These are phyloP conservation scores for Verticillium dahliae DNA, from an alignment of 2,329 filamentous ascomycete species.

Conservation along the genomic window DNA sequence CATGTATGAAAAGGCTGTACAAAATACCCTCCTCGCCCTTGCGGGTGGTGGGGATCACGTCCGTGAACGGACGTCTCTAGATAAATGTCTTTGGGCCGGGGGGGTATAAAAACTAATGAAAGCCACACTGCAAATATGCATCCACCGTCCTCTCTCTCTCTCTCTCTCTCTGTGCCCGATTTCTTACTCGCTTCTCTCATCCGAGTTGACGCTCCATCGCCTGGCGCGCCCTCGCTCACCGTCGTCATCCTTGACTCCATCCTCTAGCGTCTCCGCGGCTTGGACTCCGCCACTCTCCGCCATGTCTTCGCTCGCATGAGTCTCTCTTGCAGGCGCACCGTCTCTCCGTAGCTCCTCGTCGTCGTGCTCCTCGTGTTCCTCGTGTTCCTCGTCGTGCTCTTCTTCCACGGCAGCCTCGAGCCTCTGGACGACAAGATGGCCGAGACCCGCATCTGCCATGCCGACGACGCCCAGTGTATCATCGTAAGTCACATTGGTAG, in stretches of 20 bases:
- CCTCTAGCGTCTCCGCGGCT: not conserved
- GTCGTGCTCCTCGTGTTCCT: conserved; percentile 7
- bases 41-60: not conserved
- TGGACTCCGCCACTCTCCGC: not conserved
- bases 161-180: no score
- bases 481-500: conserved; percentile 30
- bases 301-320: not conserved
- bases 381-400: conserved; percentile 6
- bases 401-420: conserved; percentile 11
- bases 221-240: not conserved
- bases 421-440: not conserved
- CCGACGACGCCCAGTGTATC: conserved; percentile 1
- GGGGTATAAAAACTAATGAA: not conserved
- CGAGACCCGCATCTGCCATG: not conserved
- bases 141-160: not conserved
- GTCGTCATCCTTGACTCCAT: not conserved
- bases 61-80: not conserved
- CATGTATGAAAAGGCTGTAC: not conserved
- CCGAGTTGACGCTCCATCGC: conserved; percentile 2
- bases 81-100: not conserved
- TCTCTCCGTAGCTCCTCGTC: not conserved
- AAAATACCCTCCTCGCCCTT: not conserved
- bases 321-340: not conserved
- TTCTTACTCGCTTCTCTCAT: not conserved
- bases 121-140: not conserved